Evolutionary conservation across 768 basidiomycete species (phyloP).

Genomic region (Trametes gibbosa): DNA sequence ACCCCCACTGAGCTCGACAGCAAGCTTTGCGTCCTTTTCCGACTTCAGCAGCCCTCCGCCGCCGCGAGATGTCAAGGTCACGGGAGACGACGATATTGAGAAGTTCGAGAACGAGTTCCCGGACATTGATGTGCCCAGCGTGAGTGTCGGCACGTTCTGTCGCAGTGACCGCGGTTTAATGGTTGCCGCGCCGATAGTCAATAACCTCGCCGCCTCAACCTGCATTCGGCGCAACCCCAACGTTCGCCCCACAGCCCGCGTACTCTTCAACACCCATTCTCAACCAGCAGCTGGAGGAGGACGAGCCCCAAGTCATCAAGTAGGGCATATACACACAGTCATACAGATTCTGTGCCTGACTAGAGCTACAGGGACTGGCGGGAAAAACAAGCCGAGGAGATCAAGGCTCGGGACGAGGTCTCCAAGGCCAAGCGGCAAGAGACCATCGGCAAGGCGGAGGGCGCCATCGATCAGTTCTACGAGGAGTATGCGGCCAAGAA

Average conservation of each 20-base stretch:
- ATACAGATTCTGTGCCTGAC: background rate
- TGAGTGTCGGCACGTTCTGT: conserved; percentile 23
- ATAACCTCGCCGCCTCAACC: conserved; percentile 25
- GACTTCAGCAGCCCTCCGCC: conserved; percentile 54
- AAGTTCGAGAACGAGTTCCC: conserved; percentile 87
- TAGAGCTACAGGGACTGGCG: conserved; percentile 72
- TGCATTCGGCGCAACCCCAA: conserved; percentile 46
- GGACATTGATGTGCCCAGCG: conserved; percentile 58
- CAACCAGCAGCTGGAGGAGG: conserved; percentile 64
- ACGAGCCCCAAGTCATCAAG: conserved; percentile 87
- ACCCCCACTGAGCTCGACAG: conserved; percentile 20
- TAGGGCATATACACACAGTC: conserved; percentile 32
- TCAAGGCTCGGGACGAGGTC: conserved; percentile 77
- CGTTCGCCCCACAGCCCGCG: conserved; percentile 74
- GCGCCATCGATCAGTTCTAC: conserved; percentile 87
- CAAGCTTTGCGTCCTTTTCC: conserved; percentile 58
- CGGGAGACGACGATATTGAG: conserved; percentile 82
- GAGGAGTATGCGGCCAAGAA: conserved; percentile 86
- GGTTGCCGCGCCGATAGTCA: conserved; percentile 3
- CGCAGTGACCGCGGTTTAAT: background rate
- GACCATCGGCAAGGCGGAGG: conserved; percentile 79
- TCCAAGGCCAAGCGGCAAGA: conserved; percentile 77
- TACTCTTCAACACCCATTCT: conserved; percentile 74
- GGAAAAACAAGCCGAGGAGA: conserved; percentile 80
- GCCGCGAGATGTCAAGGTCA: conserved; percentile 63